Base-by-base conservation (phyloP, 2,329 filamentous ascomycete genomes). In the Drechslerella dactyloides region DNA sequence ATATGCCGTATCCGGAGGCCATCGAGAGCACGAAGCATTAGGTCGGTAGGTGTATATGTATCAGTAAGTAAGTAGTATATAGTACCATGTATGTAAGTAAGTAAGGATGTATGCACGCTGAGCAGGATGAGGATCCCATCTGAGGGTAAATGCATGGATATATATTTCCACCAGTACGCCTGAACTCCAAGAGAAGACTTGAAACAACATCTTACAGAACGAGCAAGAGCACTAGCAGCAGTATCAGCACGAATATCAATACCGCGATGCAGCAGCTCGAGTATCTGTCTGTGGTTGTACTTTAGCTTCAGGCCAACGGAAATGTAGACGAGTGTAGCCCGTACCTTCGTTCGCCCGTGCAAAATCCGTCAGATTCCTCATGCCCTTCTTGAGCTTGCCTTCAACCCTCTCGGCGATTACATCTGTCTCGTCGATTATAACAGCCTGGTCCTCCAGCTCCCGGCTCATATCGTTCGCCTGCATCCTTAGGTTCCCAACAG, bases 391-490 rank as follows among this genome's bases (percentile, higher is more conserved):
- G 77, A 99, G 81, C 78, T 94, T 88, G 0, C 91, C 90, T 13
- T 91, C 90, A 0, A 99, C 92, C 35, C 93, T 85, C 79, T 97
- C 93, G 2, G 91, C 91, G 64, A 96, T 83, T 30, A 84, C 85
- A 80, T 97, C 93, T 44, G 96, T 89, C 58, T 90, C 88, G 74
- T 94, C 88, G 65, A 99, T 83, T 85, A 97, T 89, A 79, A 92
- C 90, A 10, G 60, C 85, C 83, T 99, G 94, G 82, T 99, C 94
- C 81, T 97, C 96, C 51, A 99, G 83, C 82, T 99, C 94, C 65
- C 93, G 84, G 1, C 94, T 93, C 93, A 99, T 99, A 76, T 92
- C 90, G 80, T 96, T 89, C 1, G 94, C 96, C 83, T 97, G 94
- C 78, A 89, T 85, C 63, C 93, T 84, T 78, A 99, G 81, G 78